Percentiles rank a stretch among this genome's conserved stretches.
phyloP scores from a whole-genome alignment of 2,329 filamentous ascomycete species.

The Setomelanomma holmii region DNA sequence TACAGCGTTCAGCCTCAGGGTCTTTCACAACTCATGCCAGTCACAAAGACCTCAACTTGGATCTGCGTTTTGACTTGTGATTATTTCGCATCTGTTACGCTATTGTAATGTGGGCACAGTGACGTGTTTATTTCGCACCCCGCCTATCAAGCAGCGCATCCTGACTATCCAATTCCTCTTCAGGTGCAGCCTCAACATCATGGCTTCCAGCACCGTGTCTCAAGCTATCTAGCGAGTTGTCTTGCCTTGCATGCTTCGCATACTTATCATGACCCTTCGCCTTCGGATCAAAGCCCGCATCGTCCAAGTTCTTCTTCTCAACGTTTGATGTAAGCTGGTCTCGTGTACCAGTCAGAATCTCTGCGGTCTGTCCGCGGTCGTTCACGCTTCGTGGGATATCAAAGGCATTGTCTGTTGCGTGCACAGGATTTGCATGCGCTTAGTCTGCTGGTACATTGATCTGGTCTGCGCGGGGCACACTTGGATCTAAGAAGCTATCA shows the following conservation, averaged over 20 bases:
- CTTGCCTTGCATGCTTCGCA: not conserved
- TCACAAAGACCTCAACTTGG: not conserved
- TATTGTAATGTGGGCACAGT: too few relatives aligned
- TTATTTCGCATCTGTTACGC: too few relatives aligned
- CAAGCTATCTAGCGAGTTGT: slow-evolving; percentile 17
- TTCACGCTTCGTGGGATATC: slow-evolving; percentile 52
- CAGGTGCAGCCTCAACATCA: slow-evolving; percentile 32
- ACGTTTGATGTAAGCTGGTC: slow-evolving; percentile 38
- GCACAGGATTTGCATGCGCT: slow-evolving; percentile 48
- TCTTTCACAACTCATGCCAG: not conserved
- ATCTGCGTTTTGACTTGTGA: not conserved
- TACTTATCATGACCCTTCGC: not conserved
- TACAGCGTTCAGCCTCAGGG: slow-evolving; percentile 13
- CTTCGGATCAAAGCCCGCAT: slow-evolving; percentile 25
- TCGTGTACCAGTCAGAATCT: slow-evolving; percentile 45
- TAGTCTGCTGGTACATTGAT: slow-evolving; percentile 37
- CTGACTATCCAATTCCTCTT: slow-evolving; percentile 35
- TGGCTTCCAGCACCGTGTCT: slow-evolving; percentile 20
- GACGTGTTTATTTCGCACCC: slow-evolving; percentile 22
- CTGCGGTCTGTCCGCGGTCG: slow-evolving; percentile 44
- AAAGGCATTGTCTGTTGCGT: slow-evolving; percentile 57
- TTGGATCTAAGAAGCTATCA: slow-evolving; percentile 48
- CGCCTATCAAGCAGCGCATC: slow-evolving; percentile 32
- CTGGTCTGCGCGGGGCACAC: slow-evolving; percentile 58
- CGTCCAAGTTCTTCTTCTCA: slow-evolving; percentile 43